Percentiles rank a stretch among this genome's conserved stretches.
Conservation (phyloP, 441 rosid genomes). For the Bocquillonia castaneifolia region DNA sequence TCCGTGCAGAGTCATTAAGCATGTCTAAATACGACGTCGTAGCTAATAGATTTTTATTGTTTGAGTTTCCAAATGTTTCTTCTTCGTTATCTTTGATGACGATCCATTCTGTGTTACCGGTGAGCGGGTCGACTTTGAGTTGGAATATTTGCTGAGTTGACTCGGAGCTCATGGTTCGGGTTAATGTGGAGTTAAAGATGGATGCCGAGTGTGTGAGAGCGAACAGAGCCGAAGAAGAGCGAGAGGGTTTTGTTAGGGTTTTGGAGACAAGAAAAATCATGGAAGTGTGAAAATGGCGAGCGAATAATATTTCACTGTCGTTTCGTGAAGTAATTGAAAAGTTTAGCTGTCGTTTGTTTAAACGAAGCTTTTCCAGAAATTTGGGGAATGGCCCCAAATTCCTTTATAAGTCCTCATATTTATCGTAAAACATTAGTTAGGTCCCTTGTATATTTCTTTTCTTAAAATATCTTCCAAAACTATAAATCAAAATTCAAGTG, state of each 20-base stretch:
- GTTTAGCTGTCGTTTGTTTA: neutral
- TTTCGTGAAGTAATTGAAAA: neutral
- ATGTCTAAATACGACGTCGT: conserved; percentile 87
- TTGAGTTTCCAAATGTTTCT: conserved; percentile 31
- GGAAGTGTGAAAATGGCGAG: neutral
- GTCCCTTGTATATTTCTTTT: too few species aligned
- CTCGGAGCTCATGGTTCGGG: conserved; percentile 56
- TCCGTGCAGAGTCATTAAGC: conserved; percentile 83
- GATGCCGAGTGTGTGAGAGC: conserved; percentile 14
- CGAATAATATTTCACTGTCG: neutral
- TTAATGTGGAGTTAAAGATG: conserved; percentile 17
- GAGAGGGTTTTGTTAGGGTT: conserved; percentile 30
- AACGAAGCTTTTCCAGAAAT: neutral
- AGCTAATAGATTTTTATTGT: conserved; percentile 49
- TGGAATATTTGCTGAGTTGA: conserved; percentile 67
- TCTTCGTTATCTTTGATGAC: conserved; percentile 60
- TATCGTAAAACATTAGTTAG: too few species aligned
- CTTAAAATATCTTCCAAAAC: too few species aligned
- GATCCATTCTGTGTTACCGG: conserved; percentile 84
- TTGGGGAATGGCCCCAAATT: too few species aligned
- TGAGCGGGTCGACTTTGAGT: conserved; percentile 73
- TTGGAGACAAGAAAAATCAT: conserved; percentile 33
- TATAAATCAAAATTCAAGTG: too few species aligned
- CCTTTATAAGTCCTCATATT: too few species aligned
- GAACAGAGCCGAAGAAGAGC: conserved; percentile 9